Conservation (phyloP, 768 basidiomycete genomes). For the Guyanaporus albipodus region DNA sequence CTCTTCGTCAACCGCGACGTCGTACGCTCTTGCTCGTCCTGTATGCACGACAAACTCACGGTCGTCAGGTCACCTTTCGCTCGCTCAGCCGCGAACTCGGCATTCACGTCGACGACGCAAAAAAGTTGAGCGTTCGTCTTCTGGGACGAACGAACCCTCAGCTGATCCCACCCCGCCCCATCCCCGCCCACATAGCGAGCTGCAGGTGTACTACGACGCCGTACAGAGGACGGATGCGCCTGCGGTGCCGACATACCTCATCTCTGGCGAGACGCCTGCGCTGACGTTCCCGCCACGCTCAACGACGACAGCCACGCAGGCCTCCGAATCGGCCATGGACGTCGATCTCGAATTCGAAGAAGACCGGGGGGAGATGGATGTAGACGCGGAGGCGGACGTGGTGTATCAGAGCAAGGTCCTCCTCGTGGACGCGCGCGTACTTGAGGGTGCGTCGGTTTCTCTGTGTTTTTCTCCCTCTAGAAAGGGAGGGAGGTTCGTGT, state of each 20-base stretch:
- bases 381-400: too few relatives aligned
- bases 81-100: conserved; percentile 67
- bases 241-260: conserved; percentile 61
- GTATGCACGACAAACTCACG: too few relatives aligned
- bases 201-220: conserved; percentile 53
- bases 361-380: conserved; percentile 34
- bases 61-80: too few relatives aligned
- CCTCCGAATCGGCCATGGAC: conserved; percentile 18
- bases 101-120: conserved; percentile 74
- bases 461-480: too few relatives aligned
- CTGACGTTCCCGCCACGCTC: conserved; percentile 7
- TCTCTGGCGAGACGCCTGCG: conserved; percentile 51
- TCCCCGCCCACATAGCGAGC: conserved; percentile 48
- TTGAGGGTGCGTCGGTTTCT: conserved; percentile 52
- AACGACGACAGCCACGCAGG: neutral
- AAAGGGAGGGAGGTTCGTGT: too few relatives aligned
- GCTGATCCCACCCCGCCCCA: too few relatives aligned
- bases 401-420: conserved; percentile 48
- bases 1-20: conserved; percentile 41
- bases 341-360: conserved; percentile 42
- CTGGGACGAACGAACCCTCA: too few relatives aligned
- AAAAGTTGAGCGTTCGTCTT: conserved; percentile 48
- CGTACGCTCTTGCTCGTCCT: conserved; percentile 27
- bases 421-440: conserved; percentile 57
- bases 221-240: conserved; percentile 32